Conservation (phyloP, 2,329 filamentous ascomycete genomes). For the Hirsutella rhossiliensis region DNA sequence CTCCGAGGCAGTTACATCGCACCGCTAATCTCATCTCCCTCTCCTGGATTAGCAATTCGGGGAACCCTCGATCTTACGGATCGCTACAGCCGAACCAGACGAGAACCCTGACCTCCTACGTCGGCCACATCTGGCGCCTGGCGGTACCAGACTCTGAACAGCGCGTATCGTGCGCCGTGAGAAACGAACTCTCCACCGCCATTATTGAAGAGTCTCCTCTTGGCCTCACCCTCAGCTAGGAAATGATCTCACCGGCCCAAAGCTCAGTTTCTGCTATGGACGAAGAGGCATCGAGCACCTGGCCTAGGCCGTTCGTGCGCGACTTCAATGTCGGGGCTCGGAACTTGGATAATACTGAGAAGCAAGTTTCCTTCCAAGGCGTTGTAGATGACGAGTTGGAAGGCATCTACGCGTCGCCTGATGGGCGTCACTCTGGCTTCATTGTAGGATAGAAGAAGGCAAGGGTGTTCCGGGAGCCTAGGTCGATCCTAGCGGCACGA, state of each 20-base stretch:
- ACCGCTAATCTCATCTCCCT: slow-evolving; percentile 7
- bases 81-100: neutral
- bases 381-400: slow-evolving; percentile 7
- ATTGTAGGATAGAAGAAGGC: too few species aligned
- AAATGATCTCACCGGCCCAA: neutral
- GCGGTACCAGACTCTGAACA: neutral
- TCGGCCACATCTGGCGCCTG: slow-evolving; percentile 6
- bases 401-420: slow-evolving; percentile 7
- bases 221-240: slow-evolving; percentile 3
- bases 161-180: slow-evolving; percentile 1
- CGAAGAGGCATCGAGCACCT: neutral
- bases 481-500: too few species aligned
- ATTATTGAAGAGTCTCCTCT: slow-evolving; percentile 2
- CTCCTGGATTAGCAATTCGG: slow-evolving; percentile 13
- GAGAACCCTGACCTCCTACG: slow-evolving; percentile 2
- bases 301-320: slow-evolving; percentile 1
- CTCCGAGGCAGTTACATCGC: too few species aligned
- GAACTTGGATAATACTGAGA: slow-evolving; percentile 1
- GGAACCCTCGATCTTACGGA: slow-evolving; percentile 6
- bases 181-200: neutral
- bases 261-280: neutral
- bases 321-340: slow-evolving; percentile 2
- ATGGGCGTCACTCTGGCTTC: slow-evolving; percentile 3
- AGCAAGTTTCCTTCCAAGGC: slow-evolving; percentile 9
- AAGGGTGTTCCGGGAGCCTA: too few species aligned